phyloP scores from a whole-genome alignment of 225 moss, liverwort and hornwort genomes.

The Lunularia cruciata region DNA sequence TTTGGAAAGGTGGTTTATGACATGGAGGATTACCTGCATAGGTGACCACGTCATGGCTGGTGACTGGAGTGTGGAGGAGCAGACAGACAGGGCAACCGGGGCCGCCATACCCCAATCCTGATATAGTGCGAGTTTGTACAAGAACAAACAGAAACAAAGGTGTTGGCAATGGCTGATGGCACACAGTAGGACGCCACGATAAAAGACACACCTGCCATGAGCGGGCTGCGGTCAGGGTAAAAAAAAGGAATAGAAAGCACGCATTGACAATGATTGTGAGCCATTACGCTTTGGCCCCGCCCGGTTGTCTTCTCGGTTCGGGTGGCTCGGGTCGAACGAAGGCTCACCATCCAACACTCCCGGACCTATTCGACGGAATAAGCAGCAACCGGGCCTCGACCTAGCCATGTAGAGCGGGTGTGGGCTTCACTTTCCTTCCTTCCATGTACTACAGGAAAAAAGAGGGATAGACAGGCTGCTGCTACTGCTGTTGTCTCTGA shows the following conservation, averaged over 20 bases:
- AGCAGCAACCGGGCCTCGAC: neutral
- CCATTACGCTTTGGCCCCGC: neutral
- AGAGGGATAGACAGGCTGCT: conserved; percentile 14
- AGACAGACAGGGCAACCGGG: conserved; percentile 11
- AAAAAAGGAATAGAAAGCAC: conserved; percentile 16
- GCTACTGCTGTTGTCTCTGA: too few species aligned
- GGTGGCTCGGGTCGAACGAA: conserved; percentile 5
- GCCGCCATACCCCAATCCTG: too few species aligned
- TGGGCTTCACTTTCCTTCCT: neutral
- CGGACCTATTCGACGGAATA: neutral
- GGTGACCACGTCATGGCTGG: conserved; percentile 13
- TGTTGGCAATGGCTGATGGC: conserved; percentile 9
- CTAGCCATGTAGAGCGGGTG: neutral
- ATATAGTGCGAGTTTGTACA: conserved; percentile 12
- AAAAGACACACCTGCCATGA: neutral
- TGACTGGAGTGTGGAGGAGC: conserved; percentile 3
- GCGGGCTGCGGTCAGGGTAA: conserved; percentile 18
- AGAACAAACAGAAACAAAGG: conserved; percentile 15
- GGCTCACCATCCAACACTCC: conserved; percentile 1
- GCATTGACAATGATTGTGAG: conserved; percentile 22
- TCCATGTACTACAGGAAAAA: neutral
- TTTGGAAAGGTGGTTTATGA: neutral
- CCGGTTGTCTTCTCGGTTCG: conserved; percentile 13
- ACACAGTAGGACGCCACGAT: neutral
- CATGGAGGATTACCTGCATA: conserved; percentile 1